A percentile compares a stretch with the other conserved stretches of the same genome.
Conservation (phyloP, 441 rosid species). For the Syzygium syzygioides region DNA sequence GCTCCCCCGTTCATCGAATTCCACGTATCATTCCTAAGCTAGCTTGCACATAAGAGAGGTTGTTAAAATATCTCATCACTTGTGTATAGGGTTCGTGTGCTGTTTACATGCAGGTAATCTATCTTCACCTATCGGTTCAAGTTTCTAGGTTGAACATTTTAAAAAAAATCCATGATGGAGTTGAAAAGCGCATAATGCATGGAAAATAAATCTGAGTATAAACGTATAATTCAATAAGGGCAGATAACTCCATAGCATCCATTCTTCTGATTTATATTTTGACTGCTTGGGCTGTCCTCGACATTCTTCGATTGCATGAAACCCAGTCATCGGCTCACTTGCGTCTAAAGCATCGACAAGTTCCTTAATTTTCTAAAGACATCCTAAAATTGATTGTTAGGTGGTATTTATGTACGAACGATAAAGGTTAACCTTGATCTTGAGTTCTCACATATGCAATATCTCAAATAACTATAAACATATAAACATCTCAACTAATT, state of each 20-base stretch:
- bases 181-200: neutral
- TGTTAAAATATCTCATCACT: neutral
- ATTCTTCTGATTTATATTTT: neutral
- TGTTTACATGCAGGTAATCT: neutral
- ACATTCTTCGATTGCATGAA: neutral
- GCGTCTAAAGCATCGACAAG: neutral
- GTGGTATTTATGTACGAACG: neutral
- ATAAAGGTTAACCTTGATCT: neutral
- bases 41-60: neutral
- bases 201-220: neutral
- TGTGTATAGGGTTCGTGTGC: rapidly evolving
- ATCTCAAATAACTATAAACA: neutral
- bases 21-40: neutral
- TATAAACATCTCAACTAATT: neutral
- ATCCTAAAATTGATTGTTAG: neutral
- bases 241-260: neutral
- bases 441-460: neutral
- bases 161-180: neutral
- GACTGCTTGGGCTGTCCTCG: neutral
- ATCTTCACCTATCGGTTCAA: neutral
- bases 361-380: neutral
- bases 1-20: rapidly evolving
- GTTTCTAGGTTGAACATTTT: neutral
- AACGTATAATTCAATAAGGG: neutral
- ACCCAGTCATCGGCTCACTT: neutral